A percentile compares a stretch with the other conserved stretches of the same genome.
Evolutionary conservation across 106 monocot species (phyloP).

Genomic region (Cymbidium sinense): DNA sequence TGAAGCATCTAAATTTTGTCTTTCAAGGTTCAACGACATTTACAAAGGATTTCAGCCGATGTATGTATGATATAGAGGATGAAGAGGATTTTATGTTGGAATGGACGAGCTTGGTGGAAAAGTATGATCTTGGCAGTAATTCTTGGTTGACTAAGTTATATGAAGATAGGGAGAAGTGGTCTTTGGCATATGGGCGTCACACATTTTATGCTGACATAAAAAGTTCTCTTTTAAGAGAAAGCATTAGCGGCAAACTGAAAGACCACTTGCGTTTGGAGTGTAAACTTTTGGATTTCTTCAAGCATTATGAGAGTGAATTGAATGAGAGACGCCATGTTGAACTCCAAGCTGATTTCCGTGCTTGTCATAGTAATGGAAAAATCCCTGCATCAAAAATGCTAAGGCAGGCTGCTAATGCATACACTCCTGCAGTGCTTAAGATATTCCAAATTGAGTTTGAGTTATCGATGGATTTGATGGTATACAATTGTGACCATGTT

Average conservation of each 20-base stretch:
- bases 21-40: conserved; percentile 13
- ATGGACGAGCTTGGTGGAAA: conserved; percentile 4
- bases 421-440: conserved; percentile 3
- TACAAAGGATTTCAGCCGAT: conserved; percentile 9
- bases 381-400: conserved; percentile 4
- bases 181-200: conserved; percentile 13
- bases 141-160: conserved; percentile 3
- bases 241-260: conserved; percentile 4
- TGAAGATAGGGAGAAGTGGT: conserved; percentile 7
- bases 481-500: not conserved
- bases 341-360: conserved; percentile 8
- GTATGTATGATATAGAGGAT: conserved; percentile 9
- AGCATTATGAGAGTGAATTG: conserved; percentile 6
- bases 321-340: conserved; percentile 11
- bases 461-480: conserved; percentile 8
- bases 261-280: not conserved
- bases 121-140: conserved; percentile 4
- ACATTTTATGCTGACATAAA: conserved; percentile 12
- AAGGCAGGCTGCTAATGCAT: conserved; percentile 4
- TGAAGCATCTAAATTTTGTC: conserved; percentile 7
- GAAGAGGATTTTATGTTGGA: conserved; percentile 5
- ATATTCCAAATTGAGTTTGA: conserved; percentile 9
- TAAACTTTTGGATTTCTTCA: conserved; percentile 5
- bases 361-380: not conserved
- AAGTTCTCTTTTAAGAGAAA: conserved; percentile 6